Conservation (phyloP, 169 alveolate species). For the Cryptosporidium parvum region DNA sequence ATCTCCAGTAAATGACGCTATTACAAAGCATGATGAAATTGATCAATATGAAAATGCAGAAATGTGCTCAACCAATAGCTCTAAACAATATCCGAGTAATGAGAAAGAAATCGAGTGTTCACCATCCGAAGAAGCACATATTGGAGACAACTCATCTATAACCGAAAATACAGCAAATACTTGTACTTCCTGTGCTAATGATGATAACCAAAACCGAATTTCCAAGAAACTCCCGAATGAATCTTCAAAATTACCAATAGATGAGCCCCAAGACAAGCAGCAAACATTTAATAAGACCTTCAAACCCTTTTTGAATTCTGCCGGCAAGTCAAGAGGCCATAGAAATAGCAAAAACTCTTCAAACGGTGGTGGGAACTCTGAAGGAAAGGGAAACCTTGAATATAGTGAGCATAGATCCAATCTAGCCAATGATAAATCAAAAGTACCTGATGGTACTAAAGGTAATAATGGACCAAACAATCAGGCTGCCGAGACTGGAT, state of each 20-base stretch:
- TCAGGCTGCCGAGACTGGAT: background rate
- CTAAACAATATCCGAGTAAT: background rate
- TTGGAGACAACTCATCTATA: background rate
- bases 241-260: background rate
- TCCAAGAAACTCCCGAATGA: background rate
- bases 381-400: background rate
- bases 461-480: background rate
- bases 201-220: background rate
- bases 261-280: background rate
- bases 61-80: background rate
- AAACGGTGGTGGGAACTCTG: background rate
- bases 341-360: constrained; percentile 16
- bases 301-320: background rate
- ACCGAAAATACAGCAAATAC: background rate
- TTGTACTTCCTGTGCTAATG: background rate
- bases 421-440: background rate
- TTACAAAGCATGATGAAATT: background rate
- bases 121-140: background rate
- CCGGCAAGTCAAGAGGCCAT: background rate
- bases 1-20: background rate
- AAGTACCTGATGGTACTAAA: background rate
- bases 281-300: background rate
- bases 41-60: background rate
- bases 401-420: background rate
- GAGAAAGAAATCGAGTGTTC: background rate